Base-by-base conservation (phyloP, 2,329 filamentous ascomycete species). In the Diaporthe caulivora region DNA sequence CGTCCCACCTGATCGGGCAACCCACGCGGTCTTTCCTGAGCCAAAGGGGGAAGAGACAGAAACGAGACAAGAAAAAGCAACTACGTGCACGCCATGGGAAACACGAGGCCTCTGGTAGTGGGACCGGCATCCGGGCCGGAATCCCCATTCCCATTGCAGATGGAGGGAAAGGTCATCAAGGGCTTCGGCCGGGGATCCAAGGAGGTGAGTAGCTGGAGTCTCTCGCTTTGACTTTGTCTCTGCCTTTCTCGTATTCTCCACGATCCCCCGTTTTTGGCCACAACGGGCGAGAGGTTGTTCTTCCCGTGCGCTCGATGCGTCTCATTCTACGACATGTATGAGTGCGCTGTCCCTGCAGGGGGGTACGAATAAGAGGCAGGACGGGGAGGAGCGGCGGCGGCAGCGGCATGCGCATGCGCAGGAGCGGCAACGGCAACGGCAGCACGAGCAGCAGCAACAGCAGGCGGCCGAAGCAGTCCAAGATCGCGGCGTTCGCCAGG, bases 131-230 rank as follows among this genome's bases (percentile, higher is more conserved):
- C 86, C 51, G 95, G 95, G 3, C 96, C 96, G 17, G 87, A 91
- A 78, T 68, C 90, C 8, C 97, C 97, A 0, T 98, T 92, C 82
- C 97, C 97, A 0, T 88, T 98, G 78, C 90, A 89, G 77, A 92
- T 98, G 84, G 92, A 93, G 75, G 97, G 97, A 31, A 91, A 92
- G 71, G 95, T 99, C 31, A 95, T 98, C 79, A 93, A 94, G 79
- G 97, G 97, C 44, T 98, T 98, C 82, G 96, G 97, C 54, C 91
- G 97, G 74, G 97, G 97, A 21, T 97, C 94, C 79, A 97, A 95
- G 86, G 95, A 98, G 85, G 94, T 95, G 82, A 74, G 84, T 81
- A 54, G 26, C 11, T 47, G 17, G 57, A 55, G 26, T 21, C 26
- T 18, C 37, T 62, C 54, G 55, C 40, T 51, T 51, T 58, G 31